Evolutionary conservation across 768 basidiomycete genomes (phyloP).

Genomic region (Omphalotus guepiniiformis): DNA sequence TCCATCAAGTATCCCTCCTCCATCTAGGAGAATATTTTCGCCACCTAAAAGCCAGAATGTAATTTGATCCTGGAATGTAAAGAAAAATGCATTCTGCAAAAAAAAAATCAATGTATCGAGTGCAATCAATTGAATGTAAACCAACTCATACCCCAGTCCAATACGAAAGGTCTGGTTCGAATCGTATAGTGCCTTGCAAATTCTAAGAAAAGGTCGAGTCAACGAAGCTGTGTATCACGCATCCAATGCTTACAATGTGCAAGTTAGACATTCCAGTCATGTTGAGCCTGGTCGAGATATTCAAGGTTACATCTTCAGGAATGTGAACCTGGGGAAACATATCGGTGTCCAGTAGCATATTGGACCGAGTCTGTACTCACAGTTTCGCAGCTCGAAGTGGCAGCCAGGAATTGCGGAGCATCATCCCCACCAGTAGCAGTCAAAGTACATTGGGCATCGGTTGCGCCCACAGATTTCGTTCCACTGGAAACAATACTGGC

Average conservation of each 20-base stretch:
- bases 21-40: constrained; percentile 19
- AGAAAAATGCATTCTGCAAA: constrained; percentile 3
- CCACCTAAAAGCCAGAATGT: constrained; percentile 8
- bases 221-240: background rate
- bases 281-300: constrained; percentile 46
- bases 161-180: constrained; percentile 46
- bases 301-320: constrained; percentile 43
- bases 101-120: background rate
- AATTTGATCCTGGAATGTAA: constrained; percentile 6
- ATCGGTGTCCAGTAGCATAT: no score
- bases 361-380: no score
- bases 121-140: background rate
- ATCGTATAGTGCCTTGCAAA: constrained; percentile 47
- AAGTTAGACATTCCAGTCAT: constrained; percentile 49
- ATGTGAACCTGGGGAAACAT: no score
- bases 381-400: constrained; percentile 36
- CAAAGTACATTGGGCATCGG: constrained; percentile 32
- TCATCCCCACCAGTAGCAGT: constrained; percentile 46
- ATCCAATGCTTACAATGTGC: constrained; percentile 37
- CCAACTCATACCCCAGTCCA: constrained; percentile 41
- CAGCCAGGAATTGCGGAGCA: constrained; percentile 41
- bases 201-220: constrained; percentile 26
- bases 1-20: constrained; percentile 64
- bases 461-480: background rate
- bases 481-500: background rate